Base-by-base conservation (phyloP, 2,329 filamentous ascomycete genomes). In the Trichoderma harzianum region DNA sequence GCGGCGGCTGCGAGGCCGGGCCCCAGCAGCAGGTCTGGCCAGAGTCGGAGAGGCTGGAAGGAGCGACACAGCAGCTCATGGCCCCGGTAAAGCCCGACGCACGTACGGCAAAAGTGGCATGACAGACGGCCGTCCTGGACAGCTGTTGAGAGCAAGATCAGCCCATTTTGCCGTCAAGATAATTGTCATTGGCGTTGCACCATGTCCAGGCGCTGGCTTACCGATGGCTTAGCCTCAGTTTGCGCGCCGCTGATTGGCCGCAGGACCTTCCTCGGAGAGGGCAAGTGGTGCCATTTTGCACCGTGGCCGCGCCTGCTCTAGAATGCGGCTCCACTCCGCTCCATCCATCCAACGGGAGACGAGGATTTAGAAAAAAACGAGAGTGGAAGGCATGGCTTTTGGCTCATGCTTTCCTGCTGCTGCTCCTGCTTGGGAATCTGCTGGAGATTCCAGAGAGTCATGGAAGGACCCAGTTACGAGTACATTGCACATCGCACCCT, bases 31-130 rank as follows among this genome's bases (percentile, higher is more conserved):
- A 36, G 32, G 34, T 36, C 34, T n/a, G n/a, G n/a, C n/a, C 34
- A 36, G 34, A 36, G 36, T 69, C 67, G 57, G 67, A 30, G 57
- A 69, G 57, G 70, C 51, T 68, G 64, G 57, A 57, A 66, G 58
- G 32, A 55, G 57, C 43, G 55, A 72, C 51, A 72, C 43, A 72
- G 43, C 55, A 67, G 32, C 53, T 14, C 30, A 47, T 36, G 26
- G 55, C 64, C 64, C 70, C 64, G 70, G 64, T 32, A 43, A 68
- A 58, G 64, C 64, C 70, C 64, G 70, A 72, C 62, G 70, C 64
- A 72, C 63, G 60, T 32, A 63, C 32, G 64, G 70, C 43, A 72
- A 72, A 72, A 72, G 71, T 72, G 71, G 71, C 71, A 72, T 72
- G 71, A 72, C 68, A 47, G 63, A 63, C 61, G 47, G 34, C 61